Percentiles rank a stretch among this genome's conserved stretches.
phyloP scores from a whole-genome alignment of 208 protist genomes.

The Leishmania guyanensis region DNA sequence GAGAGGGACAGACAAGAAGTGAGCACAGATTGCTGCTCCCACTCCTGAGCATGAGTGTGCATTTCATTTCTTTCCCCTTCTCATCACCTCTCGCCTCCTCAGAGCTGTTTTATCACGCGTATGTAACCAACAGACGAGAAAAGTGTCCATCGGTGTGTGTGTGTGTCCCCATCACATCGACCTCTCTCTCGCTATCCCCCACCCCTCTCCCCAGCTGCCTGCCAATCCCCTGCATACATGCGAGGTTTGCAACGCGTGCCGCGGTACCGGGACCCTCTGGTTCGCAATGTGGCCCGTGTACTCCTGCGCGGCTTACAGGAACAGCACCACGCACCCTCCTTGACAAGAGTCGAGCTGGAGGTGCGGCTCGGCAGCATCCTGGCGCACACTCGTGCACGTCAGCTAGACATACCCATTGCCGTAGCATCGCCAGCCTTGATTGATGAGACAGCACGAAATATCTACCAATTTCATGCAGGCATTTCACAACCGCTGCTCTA shows the following conservation, averaged over 20 bases:
- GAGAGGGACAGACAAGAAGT: background rate
- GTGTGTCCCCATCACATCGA: background rate
- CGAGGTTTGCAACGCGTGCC: conserved; percentile 18
- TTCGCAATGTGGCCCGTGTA: conserved; percentile 29
- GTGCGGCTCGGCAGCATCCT: conserved; percentile 54
- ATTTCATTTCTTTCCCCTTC: background rate
- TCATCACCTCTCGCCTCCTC: background rate
- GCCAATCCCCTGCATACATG: background rate
- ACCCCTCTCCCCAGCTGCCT: background rate
- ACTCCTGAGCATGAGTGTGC: no score
- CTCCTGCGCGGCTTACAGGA: conserved; percentile 47
- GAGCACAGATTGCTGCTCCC: background rate
- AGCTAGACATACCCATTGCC: conserved; percentile 36
- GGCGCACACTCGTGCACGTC: conserved; percentile 20
- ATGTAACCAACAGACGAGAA: no score
- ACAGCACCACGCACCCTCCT: conserved; percentile 32
- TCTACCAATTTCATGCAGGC: conserved; percentile 30
- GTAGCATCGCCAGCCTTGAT: conserved; percentile 43
- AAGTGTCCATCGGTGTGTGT: background rate
- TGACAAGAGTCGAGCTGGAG: conserved; percentile 54
- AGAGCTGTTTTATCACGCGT: no score
- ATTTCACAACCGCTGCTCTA: background rate
- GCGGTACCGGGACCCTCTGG: conserved; percentile 56
- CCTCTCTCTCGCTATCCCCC: background rate
- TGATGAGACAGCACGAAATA: conserved; percentile 8